A percentile compares a stretch with the other conserved stretches of the same genome.
phyloP scores from a whole-genome alignment of 805 yeast species.

The Metschnikowia amazonensis region DNA sequence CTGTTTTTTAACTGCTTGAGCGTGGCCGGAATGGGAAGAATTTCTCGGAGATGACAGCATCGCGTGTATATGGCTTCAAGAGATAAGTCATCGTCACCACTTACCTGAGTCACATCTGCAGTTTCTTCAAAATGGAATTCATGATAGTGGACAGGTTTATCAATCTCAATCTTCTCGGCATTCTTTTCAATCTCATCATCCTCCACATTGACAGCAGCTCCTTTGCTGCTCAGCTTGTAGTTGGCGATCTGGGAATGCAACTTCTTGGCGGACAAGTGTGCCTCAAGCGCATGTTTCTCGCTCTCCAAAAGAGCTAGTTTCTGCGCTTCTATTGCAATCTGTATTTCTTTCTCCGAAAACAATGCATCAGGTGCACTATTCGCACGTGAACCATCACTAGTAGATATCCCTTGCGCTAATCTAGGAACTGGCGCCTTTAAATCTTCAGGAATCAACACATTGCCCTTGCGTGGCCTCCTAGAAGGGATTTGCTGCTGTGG shows the following conservation, averaged over 20 bases:
- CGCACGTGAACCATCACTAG: slow-evolving; percentile 25
- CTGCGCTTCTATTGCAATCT: slow-evolving; percentile 58
- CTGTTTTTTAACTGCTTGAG: slow-evolving; percentile 52
- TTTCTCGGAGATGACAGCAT: slow-evolving; percentile 48
- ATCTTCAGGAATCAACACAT: slow-evolving; percentile 60
- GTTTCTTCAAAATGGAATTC: slow-evolving; percentile 44
- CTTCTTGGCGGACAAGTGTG: slow-evolving; percentile 66
- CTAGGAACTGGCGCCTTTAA: slow-evolving; percentile 58
- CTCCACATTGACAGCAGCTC: slow-evolving; percentile 13
- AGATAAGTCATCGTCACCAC: slow-evolving; percentile 25
- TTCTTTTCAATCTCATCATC: slow-evolving; percentile 20
- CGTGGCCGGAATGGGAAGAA: slow-evolving; percentile 49
- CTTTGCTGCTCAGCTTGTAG: slow-evolving; percentile 28
- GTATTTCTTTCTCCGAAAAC: slow-evolving; percentile 46
- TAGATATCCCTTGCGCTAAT: slow-evolving; percentile 64
- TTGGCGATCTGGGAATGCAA: slow-evolving; percentile 62
- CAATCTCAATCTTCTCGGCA: slow-evolving; percentile 46
- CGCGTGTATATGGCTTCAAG: slow-evolving; percentile 49
- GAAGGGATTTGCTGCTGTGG: slow-evolving; percentile 60
- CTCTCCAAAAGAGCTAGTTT: slow-evolving; percentile 54
- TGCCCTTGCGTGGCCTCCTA: slow-evolving; percentile 50
- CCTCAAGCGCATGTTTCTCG: slow-evolving; percentile 70
- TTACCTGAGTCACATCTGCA: slow-evolving; percentile 6
- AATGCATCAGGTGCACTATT: slow-evolving; percentile 20
- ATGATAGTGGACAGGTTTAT: slow-evolving; percentile 65